Evolutionary conservation across 164 flowering plant species (phyloP), one percentile per base, ranked within the genome.

Genomic region (Piper betle): DNA sequence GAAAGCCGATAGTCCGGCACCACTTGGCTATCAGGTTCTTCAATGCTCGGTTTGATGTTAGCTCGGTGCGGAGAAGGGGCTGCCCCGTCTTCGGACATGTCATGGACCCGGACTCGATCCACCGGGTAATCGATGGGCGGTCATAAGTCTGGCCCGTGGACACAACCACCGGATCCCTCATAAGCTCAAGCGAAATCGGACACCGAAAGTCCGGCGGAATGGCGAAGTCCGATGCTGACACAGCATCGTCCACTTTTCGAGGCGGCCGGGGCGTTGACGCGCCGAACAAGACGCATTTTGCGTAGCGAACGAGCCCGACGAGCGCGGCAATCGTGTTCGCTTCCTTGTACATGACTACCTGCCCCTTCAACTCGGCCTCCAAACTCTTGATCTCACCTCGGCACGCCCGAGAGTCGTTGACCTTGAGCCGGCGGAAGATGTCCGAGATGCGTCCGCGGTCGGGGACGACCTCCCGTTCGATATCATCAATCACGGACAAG

Each of bases 81-180:
- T 91, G 97, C 46, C 94, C 96, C 4, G 96, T 85, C 64, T 88
- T 91, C 0, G 97, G 97, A 71, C 97, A 91, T 74, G 95, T 84
- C 71, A 68, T 63, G 75, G 84, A 94, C 0, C 96, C 97, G 0
- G 96, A 80, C 50, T 82, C 87, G 62, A 91, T 74, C 97, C 97
- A 91, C 10, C 67, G 67, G 5, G 39, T 68, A 55, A 91, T 88
- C 1, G 90, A 82, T 5, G 70, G 58, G 5, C 94, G 79, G 67
- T 91, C 97, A 69, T 88, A 91, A 48, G 97, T 88, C 72, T 91
- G 97, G 0, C 97, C 97, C 0, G 96, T 86, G 0, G 92, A 75
- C 64, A 84, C 88, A 37, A 86, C 92, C 6, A 91, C 97, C 3
- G 97, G 97, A 66, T 91, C 92, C 52, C 74, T 72, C 94, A 91